A percentile compares a stretch with the other conserved stretches of the same genome.
Evolutionary conservation across 805 yeast species (phyloP).

Genomic region (Maudiozyma barnettii): DNA sequence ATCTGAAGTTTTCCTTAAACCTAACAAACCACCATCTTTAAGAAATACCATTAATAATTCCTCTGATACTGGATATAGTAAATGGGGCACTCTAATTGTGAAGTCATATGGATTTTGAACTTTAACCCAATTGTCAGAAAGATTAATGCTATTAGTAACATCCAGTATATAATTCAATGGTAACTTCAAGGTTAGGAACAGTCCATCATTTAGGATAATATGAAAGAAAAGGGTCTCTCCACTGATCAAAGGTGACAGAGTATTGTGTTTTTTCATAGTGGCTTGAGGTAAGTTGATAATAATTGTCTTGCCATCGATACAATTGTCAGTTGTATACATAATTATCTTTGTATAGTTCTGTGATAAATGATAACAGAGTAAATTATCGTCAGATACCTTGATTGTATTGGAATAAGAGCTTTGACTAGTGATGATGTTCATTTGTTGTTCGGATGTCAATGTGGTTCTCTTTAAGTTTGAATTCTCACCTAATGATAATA

Average conservation of each 20-base stretch:
- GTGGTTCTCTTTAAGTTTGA: neutral
- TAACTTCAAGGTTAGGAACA: conserved; percentile 13
- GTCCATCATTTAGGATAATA: conserved; percentile 21
- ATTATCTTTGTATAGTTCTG: conserved; percentile 13
- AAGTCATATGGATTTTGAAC: conserved; percentile 61
- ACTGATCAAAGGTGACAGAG: conserved; percentile 8
- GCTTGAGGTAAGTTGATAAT: conserved; percentile 18
- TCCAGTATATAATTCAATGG: conserved; percentile 20
- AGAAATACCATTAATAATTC: conserved; percentile 47
- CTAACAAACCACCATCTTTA: conserved; percentile 69
- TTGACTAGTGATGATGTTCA: conserved; percentile 4
- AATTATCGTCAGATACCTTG: conserved; percentile 10
- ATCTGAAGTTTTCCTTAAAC: conserved; percentile 30
- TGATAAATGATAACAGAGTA: conserved; percentile 23
- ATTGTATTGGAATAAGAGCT: conserved; percentile 18
- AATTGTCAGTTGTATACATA: conserved; percentile 17
- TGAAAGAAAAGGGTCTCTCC: conserved; percentile 10
- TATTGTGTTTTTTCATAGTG: conserved; percentile 20
- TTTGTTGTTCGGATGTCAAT: neutral
- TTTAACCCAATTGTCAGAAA: conserved; percentile 46
- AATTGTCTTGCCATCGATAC: conserved; percentile 14
- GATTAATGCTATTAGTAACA: conserved; percentile 1
- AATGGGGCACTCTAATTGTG: conserved; percentile 46
- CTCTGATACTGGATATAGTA: conserved; percentile 38
- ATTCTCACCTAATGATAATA: conserved; percentile 12